phyloP scores from a whole-genome alignment of 192 early-diverging fungal species.

The Backusella luteola region DNA sequence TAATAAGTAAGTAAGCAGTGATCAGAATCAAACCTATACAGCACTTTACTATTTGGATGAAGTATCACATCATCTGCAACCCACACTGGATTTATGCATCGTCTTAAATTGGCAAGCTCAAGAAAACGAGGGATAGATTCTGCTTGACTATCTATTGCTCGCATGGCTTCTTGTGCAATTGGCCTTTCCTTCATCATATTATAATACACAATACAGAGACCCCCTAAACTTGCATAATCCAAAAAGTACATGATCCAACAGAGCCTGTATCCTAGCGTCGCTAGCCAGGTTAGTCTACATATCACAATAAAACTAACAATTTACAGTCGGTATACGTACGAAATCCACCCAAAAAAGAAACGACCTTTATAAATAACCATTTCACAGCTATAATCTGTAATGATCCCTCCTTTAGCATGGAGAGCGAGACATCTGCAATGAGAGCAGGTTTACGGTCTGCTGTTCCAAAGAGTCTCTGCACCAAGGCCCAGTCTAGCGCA shows the following conservation, averaged over 20 bases:
- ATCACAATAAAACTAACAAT: not conserved
- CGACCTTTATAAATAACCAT: not conserved
- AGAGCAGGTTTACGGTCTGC: not conserved
- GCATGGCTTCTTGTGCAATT: not conserved
- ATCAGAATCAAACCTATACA: not conserved
- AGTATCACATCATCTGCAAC: not conserved
- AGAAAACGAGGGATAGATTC: not conserved
- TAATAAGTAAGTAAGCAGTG: not conserved
- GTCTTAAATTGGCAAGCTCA: not conserved
- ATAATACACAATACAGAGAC: not conserved
- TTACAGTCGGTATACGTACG: not conserved
- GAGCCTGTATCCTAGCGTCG: not conserved
- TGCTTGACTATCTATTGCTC: not conserved
- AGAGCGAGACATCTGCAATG: not conserved
- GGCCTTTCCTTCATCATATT: not conserved
- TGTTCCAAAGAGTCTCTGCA: not conserved
- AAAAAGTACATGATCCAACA: not conserved
- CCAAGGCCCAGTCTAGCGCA: not conserved
- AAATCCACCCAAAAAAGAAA: not conserved
- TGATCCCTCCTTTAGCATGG: not conserved
- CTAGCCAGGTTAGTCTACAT: not conserved
- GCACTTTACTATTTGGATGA: constrained; percentile 18
- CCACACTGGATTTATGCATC: constrained; percentile 13
- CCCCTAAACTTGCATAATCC: not conserved
- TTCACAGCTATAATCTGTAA: not conserved